A percentile compares a stretch with the other conserved stretches of the same genome.
Conservation (phyloP, 306 rosid genomes). For the Benincasa hispida region DNA sequence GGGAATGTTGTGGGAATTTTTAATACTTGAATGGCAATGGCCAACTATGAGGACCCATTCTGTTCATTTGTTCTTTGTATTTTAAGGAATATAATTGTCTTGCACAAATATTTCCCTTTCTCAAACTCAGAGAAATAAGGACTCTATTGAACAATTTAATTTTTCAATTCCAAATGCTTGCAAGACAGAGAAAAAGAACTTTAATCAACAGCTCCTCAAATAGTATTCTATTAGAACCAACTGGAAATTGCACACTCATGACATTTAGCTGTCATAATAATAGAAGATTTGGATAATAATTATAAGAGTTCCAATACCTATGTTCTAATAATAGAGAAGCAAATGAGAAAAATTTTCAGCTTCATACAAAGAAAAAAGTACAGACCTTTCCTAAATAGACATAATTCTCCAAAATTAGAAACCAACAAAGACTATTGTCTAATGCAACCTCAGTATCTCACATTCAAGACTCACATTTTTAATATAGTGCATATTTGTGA, state of each 20-base stretch:
- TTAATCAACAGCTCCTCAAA: neutral
- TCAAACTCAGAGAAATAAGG: neutral
- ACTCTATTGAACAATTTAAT: neutral
- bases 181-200: neutral
- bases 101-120: neutral
- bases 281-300: neutral
- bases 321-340: too few relatives aligned
- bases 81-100: neutral
- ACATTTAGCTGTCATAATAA: neutral
- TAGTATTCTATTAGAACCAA: neutral
- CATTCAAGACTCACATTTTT: neutral
- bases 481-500: neutral
- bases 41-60: neutral
- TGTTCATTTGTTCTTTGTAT: neutral
- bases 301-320: neutral
- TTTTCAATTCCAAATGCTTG: neutral
- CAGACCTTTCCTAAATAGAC: too few relatives aligned
- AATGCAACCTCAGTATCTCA: neutral
- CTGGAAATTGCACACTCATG: neutral
- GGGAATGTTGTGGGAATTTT: neutral
- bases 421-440: neutral
- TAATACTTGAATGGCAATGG: neutral
- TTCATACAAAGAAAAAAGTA: too few relatives aligned
- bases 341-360: too few relatives aligned
- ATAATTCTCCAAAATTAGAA: neutral